These are phyloP conservation scores for Pythium sukuiense DNA, from an alignment of 352 stramenopile species.

Conservation along the genomic window DNA sequence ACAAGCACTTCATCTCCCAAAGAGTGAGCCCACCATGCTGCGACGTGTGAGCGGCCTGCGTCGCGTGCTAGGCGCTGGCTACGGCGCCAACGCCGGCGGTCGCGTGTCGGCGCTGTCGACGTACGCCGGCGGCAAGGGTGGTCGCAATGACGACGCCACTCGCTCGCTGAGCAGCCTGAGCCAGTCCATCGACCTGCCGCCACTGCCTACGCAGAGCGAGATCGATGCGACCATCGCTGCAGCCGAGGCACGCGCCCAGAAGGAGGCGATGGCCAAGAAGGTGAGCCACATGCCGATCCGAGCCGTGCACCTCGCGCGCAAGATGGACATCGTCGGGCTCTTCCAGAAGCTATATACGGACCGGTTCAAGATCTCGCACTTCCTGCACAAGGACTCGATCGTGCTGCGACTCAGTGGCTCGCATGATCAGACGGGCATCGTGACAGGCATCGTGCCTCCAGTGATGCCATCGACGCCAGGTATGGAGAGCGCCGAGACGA, in stretches of 20 bases:
- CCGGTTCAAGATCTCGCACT: conserved; percentile 79
- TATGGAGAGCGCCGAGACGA: conserved; percentile 24
- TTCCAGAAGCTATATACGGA: conserved; percentile 89
- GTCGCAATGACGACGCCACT: neutral
- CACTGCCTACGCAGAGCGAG: conserved; percentile 56
- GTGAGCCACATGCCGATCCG: conserved; percentile 83
- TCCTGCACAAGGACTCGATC: conserved; percentile 82
- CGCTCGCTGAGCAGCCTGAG: conserved; percentile 22
- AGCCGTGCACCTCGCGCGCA: conserved; percentile 78
- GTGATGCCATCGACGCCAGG: conserved; percentile 5
- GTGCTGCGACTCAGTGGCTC: conserved; percentile 55
- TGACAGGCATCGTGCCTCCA: conserved; percentile 33
- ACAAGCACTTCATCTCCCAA: neutral
- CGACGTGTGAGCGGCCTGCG: conserved; percentile 30
- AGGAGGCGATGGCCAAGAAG: conserved; percentile 42
- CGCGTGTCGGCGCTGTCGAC: conserved; percentile 8
- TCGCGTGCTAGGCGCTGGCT: conserved; percentile 30
- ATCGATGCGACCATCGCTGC: conserved; percentile 68
- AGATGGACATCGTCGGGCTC: conserved; percentile 85
- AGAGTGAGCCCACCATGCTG: conserved; percentile 29
- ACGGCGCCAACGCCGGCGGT: conserved; percentile 17
- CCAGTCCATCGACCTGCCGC: conserved; percentile 43
- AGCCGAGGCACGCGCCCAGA: conserved; percentile 52
- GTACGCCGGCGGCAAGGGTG: neutral
- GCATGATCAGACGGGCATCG: conserved; percentile 37